Evolutionary conservation across 305 asterid genomes (phyloP), one percentile per base, ranked within the genome.

Genomic region (Withania somnifera): DNA sequence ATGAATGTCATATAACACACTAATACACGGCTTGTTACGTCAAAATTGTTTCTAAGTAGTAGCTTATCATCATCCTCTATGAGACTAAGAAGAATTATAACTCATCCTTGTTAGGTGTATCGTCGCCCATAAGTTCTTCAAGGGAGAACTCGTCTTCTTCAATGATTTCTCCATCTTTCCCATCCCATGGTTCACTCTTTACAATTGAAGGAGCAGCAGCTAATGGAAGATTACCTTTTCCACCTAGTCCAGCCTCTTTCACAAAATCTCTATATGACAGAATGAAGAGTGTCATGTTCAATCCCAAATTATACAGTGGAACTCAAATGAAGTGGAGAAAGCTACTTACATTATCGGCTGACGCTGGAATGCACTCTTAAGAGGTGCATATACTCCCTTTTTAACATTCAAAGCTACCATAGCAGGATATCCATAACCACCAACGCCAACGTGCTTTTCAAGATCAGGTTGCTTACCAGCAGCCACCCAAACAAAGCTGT

Each of bases 351-450:
- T 84, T 57, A 95, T 88, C 11, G 90, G 97, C 60, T 91, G 93
- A 3, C 15, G 91, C 81, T 90, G 91, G 81, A 94, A 95, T 50
- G 99, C 97, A 60, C 99, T 91, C 90, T 89, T 91, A 13, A 95
- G 92, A 15, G 99, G 97, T 82, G 96, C 92, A 77, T 86, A 95
- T 84, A 89, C 97, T 87, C 91, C 92, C 85, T 94, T 95, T 92
- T 94, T 93, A 81, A 93, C 82, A 85, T 92, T 95, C 47, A 95
- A 91, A 68, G 97, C 99, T 71, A 95, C 91, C 85, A 95, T 64
- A 82, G 99, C 98, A 19, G 99, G 99, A 84, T 95, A 95, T 1
- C 99, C 99, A 7, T 95, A 95, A 82, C 99, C 99, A 69, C 99
- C 99, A 51, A 95, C 99, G 61, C 96, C 96, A 0, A 95, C 96